These are phyloP conservation scores for Gaeumannomyces sp. DNA, from an alignment of 2,329 filamentous ascomycete species.

Conservation along the genomic window DNA sequence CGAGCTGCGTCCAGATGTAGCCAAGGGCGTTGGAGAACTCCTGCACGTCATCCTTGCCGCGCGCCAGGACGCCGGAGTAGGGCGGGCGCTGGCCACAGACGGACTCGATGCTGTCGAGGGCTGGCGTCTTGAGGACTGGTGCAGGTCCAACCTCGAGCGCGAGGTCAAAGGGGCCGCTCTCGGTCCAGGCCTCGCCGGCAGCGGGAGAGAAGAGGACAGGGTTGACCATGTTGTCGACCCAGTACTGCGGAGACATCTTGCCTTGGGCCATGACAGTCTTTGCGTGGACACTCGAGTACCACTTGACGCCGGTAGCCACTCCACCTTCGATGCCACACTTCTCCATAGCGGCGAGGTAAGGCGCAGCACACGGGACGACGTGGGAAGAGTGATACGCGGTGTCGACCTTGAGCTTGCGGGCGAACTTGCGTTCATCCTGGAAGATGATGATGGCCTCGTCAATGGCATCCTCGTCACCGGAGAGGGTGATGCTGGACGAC, in stretches of 20 bases:
- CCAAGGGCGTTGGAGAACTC: neutral
- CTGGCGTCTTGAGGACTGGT: slow-evolving; percentile 35
- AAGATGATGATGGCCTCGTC: slow-evolving; percentile 15
- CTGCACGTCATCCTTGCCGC: slow-evolving; percentile 3
- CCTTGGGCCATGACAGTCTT: slow-evolving; percentile 6
- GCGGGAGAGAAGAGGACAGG: slow-evolving; percentile 34
- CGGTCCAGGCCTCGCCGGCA: slow-evolving; percentile 16
- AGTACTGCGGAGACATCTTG: slow-evolving; percentile 17
- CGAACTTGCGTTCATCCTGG: slow-evolving; percentile 12
- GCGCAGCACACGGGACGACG: slow-evolving; percentile 12
- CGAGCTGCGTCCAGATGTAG: neutral
- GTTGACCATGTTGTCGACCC: slow-evolving; percentile 28
- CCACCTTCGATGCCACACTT: neutral
- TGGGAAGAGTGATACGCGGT: slow-evolving; percentile 23
- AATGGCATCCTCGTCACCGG: slow-evolving; percentile 26
- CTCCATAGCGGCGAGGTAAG: neutral
- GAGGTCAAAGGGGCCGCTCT: slow-evolving; percentile 31
- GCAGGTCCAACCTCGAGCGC: slow-evolving; percentile 40
- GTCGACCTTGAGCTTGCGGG: slow-evolving; percentile 18
- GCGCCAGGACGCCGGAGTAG: slow-evolving; percentile 1
- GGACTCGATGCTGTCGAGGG: slow-evolving; percentile 9
- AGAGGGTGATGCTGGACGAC: slow-evolving; percentile 33
- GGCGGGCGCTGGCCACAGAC: neutral
- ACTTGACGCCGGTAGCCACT: neutral
- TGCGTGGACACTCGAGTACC: neutral